Percentiles rank a stretch among this genome's conserved stretches.
Conservation (phyloP, 257 asterid species). For the Paulownia fortunei region DNA sequence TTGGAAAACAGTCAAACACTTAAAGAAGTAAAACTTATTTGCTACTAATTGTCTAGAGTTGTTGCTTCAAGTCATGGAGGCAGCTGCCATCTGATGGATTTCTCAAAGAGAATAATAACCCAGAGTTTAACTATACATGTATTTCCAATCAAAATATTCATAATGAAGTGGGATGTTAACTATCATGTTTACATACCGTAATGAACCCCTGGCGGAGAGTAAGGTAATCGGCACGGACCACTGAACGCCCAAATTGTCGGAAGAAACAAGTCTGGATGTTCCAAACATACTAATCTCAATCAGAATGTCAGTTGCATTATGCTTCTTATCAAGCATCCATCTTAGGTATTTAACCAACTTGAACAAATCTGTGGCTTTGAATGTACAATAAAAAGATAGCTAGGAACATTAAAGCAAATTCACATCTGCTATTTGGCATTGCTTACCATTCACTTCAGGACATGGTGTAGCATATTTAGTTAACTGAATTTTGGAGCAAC, state of each 20-base stretch:
- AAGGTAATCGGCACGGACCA: constrained; percentile 76
- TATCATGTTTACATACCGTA: constrained; percentile 49
- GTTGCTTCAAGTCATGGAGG: neutral
- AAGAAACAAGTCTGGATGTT: constrained; percentile 71
- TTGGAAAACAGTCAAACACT: neutral
- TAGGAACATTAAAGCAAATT: neutral
- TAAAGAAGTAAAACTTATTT: neutral
- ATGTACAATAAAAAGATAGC: neutral
- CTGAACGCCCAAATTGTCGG: constrained; percentile 75
- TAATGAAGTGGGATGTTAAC: neutral
- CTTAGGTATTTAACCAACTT: neutral
- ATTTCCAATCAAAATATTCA: neutral
- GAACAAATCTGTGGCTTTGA: neutral
- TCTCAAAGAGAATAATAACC: too few species aligned
- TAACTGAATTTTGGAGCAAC: neutral
- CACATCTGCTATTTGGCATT: neutral
- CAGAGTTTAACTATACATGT: neutral
- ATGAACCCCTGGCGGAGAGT: constrained; percentile 81
- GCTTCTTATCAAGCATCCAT: constrained; percentile 2
- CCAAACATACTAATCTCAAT: constrained; percentile 5
- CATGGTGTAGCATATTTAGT: neutral
- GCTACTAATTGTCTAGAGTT: neutral
- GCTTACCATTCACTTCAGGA: neutral
- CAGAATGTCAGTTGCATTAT: neutral
- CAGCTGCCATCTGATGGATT: too few species aligned